Evolutionary conservation across 202 grass and related monocot species (phyloP), one percentile per base, ranked within the genome.

Genomic region (Alloteropsis angusta): DNA sequence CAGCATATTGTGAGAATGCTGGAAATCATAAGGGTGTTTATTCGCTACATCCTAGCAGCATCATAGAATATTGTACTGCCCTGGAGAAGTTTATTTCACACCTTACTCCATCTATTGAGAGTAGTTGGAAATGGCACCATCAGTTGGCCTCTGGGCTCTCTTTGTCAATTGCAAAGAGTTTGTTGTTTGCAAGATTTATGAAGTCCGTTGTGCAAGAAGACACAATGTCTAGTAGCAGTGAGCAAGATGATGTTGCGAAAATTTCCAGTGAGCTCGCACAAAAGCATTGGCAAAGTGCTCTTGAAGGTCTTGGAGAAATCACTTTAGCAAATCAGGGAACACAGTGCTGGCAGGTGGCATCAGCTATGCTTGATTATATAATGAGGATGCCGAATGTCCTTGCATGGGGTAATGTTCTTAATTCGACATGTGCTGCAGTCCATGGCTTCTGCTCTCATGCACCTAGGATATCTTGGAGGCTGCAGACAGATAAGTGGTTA

Each of bases 401-500:
- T 73, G 76, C 79, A 66, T 86, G 90, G 75, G 68, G 50, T 65
- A 83, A 68, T 77, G 82, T 90, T 55, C 69, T 92, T 54, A 82
- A 71, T 82, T 42, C 57, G 18, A 57, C 80, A 65, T 94, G 87
- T 78, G 80, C 80, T 80, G 72, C 80, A 76, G 86, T 97, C 32
- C 86, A 88, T 15, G 59, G 74, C 59, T 78, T 93, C 50, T 88
- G 94, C 67, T 74, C 74, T 74, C 87, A 97, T 86, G 91, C 94
- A 69, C 94, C 94, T 57, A 97, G 76, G 78, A 87, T 97, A 86
- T 90, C 91, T 68, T 90, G 89, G 91, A 88, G 94, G 72, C 82
- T 94, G 60, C 89, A 94, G 62, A 90, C 91, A 85, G 94, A 92
- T 71, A 94, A 90, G 85, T 94, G 94, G 89, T 41, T 97, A 68